Evolutionary conservation across 495 filamentous ascomycete species (phyloP).

Genomic region (Penicillium cosmopolitanum): DNA sequence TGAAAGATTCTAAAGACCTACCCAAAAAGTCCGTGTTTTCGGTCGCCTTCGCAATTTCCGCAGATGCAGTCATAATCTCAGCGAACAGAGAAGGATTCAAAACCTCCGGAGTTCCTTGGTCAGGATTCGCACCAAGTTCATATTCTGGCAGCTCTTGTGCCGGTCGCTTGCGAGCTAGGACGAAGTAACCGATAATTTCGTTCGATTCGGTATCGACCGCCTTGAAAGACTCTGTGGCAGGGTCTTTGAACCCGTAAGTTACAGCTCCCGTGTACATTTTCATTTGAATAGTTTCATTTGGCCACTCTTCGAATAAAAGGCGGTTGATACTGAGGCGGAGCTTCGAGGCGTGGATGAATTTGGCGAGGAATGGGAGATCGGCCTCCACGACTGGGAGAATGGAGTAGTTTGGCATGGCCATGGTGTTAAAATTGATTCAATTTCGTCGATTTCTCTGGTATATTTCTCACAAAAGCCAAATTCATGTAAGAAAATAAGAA

Average conservation of each 20-base stretch:
- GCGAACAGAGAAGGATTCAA: constrained; percentile 18
- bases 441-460: background rate
- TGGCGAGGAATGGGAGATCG: constrained; percentile 23
- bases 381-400: constrained; percentile 17
- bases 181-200: constrained; percentile 25
- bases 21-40: constrained; percentile 23
- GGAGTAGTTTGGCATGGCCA: constrained; percentile 17
- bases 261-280: constrained; percentile 22
- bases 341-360: constrained; percentile 32
- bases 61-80: constrained; percentile 14
- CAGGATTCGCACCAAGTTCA: background rate
- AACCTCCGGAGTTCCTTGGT: constrained; percentile 11
- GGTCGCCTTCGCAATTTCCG: background rate
- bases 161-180: constrained; percentile 9
- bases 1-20: constrained; percentile 1
- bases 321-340: constrained; percentile 36
- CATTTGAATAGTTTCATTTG: constrained; percentile 25
- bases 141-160: background rate
- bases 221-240: constrained; percentile 11
- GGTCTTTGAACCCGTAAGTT: constrained; percentile 2
- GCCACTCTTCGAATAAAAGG: constrained; percentile 34
- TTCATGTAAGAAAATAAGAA: background rate
- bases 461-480: too few relatives aligned
- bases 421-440: constrained; percentile 4
- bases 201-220: constrained; percentile 21